Conservation (phyloP, 164 flowering plant genomes). For the Magnolia sinica region DNA sequence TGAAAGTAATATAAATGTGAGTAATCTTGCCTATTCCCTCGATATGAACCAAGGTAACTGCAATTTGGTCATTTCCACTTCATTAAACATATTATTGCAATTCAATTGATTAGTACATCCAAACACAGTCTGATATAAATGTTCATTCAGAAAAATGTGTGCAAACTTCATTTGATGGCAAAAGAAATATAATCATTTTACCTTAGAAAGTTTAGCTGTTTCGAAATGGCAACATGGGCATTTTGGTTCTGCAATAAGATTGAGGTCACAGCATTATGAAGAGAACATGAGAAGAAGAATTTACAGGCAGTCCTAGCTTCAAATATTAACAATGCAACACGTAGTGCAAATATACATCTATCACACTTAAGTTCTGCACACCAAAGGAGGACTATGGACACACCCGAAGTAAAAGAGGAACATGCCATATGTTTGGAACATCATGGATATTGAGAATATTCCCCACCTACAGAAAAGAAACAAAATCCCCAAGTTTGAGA, state of each 20-base stretch:
- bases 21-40: neutral
- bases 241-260: conserved; percentile 71
- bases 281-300: neutral
- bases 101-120: neutral
- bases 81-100: neutral
- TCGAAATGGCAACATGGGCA: conserved; percentile 77
- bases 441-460: conserved; percentile 89
- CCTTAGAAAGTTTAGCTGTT: conserved; percentile 64
- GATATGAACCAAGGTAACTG: neutral
- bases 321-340: neutral
- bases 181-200: conserved; percentile 24
- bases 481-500: conserved; percentile 1
- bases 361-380: neutral
- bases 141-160: neutral
- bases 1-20: neutral
- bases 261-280: conserved; percentile 12
- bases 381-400: conserved; percentile 17
- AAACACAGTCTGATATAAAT: neutral
- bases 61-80: neutral
- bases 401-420: conserved; percentile 88
- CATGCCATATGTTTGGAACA: conserved; percentile 97
- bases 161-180: neutral
- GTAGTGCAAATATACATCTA: neutral
- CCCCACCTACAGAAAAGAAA: conserved; percentile 42
- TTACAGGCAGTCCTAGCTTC: neutral